phyloP scores from a whole-genome alignment of 768 basidiomycete genomes.

The Trametes sanguinea region DNA sequence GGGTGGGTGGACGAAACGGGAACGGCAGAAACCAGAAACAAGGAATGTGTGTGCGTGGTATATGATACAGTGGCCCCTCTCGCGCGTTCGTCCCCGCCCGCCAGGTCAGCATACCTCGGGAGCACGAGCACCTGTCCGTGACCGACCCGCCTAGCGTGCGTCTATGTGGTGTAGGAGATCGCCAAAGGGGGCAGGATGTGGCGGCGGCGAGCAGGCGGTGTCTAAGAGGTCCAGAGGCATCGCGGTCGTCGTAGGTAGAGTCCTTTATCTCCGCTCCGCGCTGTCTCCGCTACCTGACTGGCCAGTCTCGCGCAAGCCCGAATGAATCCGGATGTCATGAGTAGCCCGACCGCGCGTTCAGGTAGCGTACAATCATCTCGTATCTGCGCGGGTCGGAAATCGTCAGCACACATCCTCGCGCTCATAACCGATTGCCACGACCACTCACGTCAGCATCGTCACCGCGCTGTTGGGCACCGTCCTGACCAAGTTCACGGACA shows the following conservation, averaged over 20 bases:
- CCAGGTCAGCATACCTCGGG: no score
- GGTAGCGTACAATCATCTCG: constrained; percentile 34
- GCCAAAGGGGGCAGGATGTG: no score
- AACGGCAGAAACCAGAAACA: neutral
- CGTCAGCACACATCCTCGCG: neutral
- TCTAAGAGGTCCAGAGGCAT: no score
- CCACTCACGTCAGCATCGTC: constrained; percentile 86
- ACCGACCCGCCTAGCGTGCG: no score
- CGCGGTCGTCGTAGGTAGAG: neutral
- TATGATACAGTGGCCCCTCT: constrained; percentile 16
- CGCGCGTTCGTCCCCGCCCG: neutral
- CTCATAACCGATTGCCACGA: neutral
- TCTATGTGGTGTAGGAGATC: no score
- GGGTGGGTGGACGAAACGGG: neutral
- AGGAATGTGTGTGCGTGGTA: constrained; percentile 11
- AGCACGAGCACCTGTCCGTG: no score
- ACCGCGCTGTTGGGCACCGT: constrained; percentile 97
- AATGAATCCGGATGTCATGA: constrained; percentile 10
- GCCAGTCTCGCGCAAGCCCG: no score
- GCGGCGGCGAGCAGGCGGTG: neutral
- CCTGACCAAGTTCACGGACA: constrained; percentile 90
- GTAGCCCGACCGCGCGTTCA: constrained; percentile 21
- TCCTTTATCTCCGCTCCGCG: no score
- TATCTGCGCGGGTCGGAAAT: constrained; percentile 23
- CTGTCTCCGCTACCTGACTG: no score